A percentile compares a stretch with the other conserved stretches of the same genome.
Conservation (phyloP, 176 grass and related monocot genomes). For the Chloris gayana region DNA sequence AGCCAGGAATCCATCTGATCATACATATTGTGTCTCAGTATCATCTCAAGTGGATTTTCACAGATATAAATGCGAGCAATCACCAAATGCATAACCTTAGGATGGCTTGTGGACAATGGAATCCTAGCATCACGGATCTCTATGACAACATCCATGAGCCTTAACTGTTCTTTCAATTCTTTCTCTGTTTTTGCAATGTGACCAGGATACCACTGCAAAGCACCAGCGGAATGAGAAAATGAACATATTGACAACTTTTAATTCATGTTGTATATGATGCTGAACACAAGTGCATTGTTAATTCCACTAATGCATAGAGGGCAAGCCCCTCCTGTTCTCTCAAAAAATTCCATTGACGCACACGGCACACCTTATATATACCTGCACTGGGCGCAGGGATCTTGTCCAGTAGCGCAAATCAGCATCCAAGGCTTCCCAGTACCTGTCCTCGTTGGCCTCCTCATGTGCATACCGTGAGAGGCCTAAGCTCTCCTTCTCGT, state of each 20-base stretch:
- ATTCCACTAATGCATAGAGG: background rate
- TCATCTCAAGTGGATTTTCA: background rate
- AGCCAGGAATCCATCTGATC: slow-evolving; percentile 94
- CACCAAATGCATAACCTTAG: slow-evolving; percentile 58
- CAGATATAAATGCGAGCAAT: slow-evolving; percentile 24
- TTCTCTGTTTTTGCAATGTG: slow-evolving; percentile 99
- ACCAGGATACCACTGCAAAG: slow-evolving; percentile 95
- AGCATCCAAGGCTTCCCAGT: slow-evolving; percentile 79
- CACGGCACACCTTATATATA: slow-evolving; percentile 71
- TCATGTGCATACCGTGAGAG: slow-evolving; percentile 41
- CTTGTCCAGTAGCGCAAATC: slow-evolving; percentile 93
- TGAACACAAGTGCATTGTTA: slow-evolving; percentile 4
- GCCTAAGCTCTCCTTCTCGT: slow-evolving; percentile 53
- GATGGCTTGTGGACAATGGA: slow-evolving; percentile 92
- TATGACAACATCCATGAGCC: slow-evolving; percentile 98
- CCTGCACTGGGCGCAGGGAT: slow-evolving; percentile 84
- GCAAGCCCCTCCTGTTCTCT: background rate
- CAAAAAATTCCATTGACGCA: slow-evolving; percentile 37
- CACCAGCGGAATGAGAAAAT: slow-evolving; percentile 14
- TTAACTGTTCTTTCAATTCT: slow-evolving; percentile 88
- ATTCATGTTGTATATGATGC: background rate
- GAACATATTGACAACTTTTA: background rate
- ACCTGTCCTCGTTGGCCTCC: slow-evolving; percentile 37
- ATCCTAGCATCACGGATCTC: slow-evolving; percentile 94
- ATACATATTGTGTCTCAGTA: slow-evolving; percentile 30